Evolutionary conservation across 257 asterid genomes (phyloP).

Genomic region (Solanum pennellii): DNA sequence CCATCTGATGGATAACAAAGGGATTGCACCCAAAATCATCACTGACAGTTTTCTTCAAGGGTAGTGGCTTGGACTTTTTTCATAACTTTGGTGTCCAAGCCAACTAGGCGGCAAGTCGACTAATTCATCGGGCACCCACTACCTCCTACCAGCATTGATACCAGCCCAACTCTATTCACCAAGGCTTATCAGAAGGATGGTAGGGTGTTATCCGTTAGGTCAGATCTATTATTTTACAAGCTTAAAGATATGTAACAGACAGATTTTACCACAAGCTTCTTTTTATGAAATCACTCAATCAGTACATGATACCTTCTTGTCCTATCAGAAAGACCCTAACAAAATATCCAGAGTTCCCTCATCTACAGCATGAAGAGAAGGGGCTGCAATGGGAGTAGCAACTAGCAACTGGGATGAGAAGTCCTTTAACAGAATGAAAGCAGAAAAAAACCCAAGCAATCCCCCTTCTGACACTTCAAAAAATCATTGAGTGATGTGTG

Average conservation of each 20-base stretch:
- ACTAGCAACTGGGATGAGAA: background rate
- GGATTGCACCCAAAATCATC: background rate
- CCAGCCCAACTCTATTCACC: background rate
- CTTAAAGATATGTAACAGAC: background rate
- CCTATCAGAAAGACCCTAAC: background rate
- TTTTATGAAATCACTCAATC: background rate
- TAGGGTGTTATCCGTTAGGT: background rate
- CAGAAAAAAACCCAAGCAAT: background rate
- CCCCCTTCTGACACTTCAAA: background rate
- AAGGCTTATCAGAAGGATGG: background rate
- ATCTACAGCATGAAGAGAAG: background rate
- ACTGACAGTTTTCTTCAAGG: background rate
- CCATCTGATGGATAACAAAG: background rate
- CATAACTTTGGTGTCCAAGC: background rate
- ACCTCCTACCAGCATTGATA: background rate
- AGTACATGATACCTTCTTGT: background rate
- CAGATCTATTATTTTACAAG: background rate
- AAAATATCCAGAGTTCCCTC: background rate
- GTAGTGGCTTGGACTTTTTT: background rate
- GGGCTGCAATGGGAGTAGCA: background rate
- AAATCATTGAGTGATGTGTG: background rate
- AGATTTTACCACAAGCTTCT: background rate
- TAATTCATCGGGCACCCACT: background rate
- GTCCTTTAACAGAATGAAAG: background rate
- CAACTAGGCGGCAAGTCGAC: background rate